These are phyloP conservation scores for Elaeis guineensis DNA, from an alignment of 176 grass and related monocot species.

Conservation along the genomic window DNA sequence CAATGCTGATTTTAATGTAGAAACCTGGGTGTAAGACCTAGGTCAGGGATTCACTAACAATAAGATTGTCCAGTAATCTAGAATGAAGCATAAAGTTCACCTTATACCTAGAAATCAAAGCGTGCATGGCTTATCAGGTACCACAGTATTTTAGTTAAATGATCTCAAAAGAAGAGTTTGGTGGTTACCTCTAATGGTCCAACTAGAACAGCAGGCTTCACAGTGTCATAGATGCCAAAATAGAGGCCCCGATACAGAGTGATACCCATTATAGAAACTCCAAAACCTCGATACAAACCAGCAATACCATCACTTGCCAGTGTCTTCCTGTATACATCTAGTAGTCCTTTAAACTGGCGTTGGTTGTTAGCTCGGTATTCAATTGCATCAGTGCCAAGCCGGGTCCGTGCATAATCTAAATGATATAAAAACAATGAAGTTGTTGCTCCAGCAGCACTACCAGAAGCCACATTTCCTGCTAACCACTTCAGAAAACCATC, in stretches of 20 bases:
- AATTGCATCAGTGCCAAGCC: constrained; percentile 74
- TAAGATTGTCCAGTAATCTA: too few species aligned
- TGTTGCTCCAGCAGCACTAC: constrained; percentile 74
- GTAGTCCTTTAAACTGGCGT: constrained; percentile 57
- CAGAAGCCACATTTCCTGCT: constrained; percentile 71
- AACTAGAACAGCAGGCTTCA: constrained; percentile 76
- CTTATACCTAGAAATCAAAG: too few species aligned
- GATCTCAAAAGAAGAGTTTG: constrained; percentile 8
- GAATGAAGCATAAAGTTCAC: too few species aligned
- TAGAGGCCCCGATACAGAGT: constrained; percentile 76
- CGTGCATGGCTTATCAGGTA: too few species aligned
- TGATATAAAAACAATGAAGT: constrained; percentile 80
- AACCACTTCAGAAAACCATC: constrained; percentile 56
- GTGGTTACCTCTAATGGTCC: constrained; percentile 65
- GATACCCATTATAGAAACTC: constrained; percentile 75
- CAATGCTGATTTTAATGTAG: too few species aligned
- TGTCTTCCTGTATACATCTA: constrained; percentile 83
- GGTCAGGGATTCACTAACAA: too few species aligned
- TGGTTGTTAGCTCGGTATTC: constrained; percentile 32
- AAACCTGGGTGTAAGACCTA: too few species aligned
- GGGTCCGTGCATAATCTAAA: constrained; percentile 76
- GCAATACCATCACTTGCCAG: constrained; percentile 49
- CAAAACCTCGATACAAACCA: constrained; percentile 82
- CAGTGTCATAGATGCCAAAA: constrained; percentile 84
- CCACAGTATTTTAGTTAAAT: too few species aligned